phyloP scores from a whole-genome alignment of 129 eudicot species.

The Heracleum sosnowskyi region DNA sequence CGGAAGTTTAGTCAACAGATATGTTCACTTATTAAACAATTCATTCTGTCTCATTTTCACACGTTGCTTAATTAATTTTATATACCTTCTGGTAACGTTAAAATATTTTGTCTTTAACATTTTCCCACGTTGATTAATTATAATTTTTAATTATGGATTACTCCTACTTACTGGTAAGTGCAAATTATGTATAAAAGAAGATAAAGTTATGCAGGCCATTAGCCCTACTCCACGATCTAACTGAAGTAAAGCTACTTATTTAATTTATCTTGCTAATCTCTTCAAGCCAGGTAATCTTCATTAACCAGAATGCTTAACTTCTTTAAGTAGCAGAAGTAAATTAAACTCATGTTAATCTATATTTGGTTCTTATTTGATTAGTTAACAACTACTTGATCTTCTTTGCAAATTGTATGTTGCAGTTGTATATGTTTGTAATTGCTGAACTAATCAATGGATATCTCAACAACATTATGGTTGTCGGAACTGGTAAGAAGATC shows the following conservation, averaged over 20 bases:
- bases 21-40: background rate
- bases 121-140: background rate
- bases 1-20: background rate
- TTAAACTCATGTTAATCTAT: too few species aligned
- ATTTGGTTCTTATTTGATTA: background rate
- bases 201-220: background rate
- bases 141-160: background rate
- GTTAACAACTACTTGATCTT: background rate
- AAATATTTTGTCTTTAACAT: background rate
- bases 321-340: background rate
- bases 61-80: background rate
- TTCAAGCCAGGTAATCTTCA: background rate
- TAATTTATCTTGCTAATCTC: background rate
- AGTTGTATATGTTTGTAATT: background rate
- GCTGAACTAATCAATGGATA: background rate
- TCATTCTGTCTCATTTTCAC: background rate
- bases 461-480: slow-evolving; percentile 5
- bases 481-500: background rate
- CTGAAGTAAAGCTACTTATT: background rate
- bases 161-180: background rate
- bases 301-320: background rate
- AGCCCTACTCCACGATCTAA: background rate
- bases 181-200: background rate
- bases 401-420: background rate
- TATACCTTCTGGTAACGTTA: background rate